Base-by-base conservation (phyloP, 1,284 basidiomycete genomes). In the Melampsora americana region DNA sequence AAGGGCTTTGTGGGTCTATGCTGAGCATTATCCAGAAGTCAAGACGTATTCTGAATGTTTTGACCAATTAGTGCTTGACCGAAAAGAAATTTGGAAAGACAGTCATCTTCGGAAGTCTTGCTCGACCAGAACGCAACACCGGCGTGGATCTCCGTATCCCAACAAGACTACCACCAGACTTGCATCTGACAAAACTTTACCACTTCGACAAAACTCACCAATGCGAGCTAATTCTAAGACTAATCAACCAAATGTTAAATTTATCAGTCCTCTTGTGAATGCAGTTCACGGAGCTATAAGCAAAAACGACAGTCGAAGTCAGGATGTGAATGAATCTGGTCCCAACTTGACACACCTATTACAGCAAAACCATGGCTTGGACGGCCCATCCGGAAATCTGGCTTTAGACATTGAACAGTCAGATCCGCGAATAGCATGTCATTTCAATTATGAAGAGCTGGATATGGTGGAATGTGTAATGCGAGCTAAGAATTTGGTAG, bases 1-100 rank as follows among this genome's bases (percentile, higher is more conserved):
- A n/a, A 48, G 65, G 62, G 46, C 70, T 9, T 73, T 73, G 60
- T n/a, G 23, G 26, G 53, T 73, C 35, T 73, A 73, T 73, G 62
- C 70, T 35, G 46, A 32, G 42, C 70, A 73, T 39, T 73, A 73
- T 59, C 70, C 70, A 11, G 48, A 66, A 32, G 61, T 64, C 26
- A 53, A 73, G 35, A 23, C 70, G 6, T 73, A 73, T 28, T 60
- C 70, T 44, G 30, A 73, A 50, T 66, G 70, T 44, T 73, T 73
- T 66, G 62, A 73, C 20, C 50, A 56, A 23, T 53, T 73, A 62
- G 30, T 61, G 2, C 20, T 56, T 18, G 53, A 56, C 26, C 53
- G 53, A 56, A 56, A 56, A 28, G 53, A n/a, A 28, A 56, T 56
- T 2, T 56, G 53, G 53, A 56, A 56, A 4, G 26, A 56, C 20